These are phyloP conservation scores for Cyclospora cayetanensis DNA, from an alignment of 169 alveolate genomes.

Conservation along the genomic window DNA sequence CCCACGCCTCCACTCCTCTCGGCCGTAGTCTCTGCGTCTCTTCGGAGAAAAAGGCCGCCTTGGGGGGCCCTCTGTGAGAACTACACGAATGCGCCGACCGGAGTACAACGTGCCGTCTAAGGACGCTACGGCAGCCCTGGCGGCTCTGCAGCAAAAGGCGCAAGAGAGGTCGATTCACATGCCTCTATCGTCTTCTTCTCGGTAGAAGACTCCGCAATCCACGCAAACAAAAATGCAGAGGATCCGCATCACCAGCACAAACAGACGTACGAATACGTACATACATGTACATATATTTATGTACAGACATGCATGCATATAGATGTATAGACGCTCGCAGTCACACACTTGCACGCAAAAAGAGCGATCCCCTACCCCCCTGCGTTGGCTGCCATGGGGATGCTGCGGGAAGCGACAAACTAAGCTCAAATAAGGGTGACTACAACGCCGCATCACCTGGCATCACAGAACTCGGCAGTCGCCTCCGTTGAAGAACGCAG, in stretches of 20 bases:
- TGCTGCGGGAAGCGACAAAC: too few relatives aligned
- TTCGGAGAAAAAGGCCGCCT: neutral
- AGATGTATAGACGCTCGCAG: neutral
- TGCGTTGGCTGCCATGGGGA: too few relatives aligned
- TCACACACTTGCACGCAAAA: too few relatives aligned
- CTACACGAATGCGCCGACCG: conserved; percentile 7
- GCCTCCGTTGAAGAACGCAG: neutral
- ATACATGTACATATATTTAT: neutral
- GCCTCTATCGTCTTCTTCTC: neutral
- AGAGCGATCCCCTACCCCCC: too few relatives aligned
- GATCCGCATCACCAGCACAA: too few relatives aligned
- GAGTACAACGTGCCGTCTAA: conserved; percentile 15
- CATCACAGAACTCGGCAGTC: neutral
- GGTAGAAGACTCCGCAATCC: neutral
- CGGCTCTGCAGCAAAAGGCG: neutral
- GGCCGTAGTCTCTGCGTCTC: neutral
- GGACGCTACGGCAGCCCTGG: neutral
- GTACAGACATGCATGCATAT: neutral
- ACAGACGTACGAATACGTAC: neutral
- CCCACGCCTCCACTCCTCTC: conserved; percentile 22
- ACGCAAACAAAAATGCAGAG: too few relatives aligned
- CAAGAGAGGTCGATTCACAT: too few relatives aligned
- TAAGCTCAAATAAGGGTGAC: too few relatives aligned
- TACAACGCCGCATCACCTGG: too few relatives aligned
- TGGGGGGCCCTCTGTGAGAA: neutral